Conservation (phyloP, 2,329 filamentous ascomycete genomes). For the Ceratocystis ficicola region DNA sequence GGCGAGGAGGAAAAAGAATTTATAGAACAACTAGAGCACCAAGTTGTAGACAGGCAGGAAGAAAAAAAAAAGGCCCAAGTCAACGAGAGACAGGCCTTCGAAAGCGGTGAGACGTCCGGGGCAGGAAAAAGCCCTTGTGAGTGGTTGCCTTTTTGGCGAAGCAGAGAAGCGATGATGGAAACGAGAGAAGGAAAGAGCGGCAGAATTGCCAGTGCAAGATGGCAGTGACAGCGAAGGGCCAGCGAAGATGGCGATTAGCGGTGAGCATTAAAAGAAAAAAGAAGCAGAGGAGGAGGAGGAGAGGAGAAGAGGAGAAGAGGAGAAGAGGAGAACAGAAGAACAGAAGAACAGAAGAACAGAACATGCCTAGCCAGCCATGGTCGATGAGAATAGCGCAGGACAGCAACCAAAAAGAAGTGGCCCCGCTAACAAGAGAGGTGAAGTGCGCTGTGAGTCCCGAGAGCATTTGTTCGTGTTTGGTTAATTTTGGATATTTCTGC, state of each 20-base stretch:
- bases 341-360: background rate
- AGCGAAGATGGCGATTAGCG: slow-evolving; percentile 2
- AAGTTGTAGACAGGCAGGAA: background rate
- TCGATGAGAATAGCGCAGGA: background rate
- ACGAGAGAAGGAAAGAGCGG: background rate
- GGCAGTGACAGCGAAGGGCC: background rate
- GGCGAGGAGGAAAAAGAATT: background rate
- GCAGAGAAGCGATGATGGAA: background rate
- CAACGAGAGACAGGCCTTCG: background rate
- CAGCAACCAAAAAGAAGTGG: background rate
- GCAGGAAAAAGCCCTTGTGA: background rate
- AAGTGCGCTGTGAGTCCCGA: too few species aligned
- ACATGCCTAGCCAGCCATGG: background rate
- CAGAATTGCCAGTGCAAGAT: slow-evolving; percentile 5
- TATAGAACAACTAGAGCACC: background rate
- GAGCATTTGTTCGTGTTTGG: too few species aligned
- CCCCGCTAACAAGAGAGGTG: too few species aligned
- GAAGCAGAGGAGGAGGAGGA: background rate
- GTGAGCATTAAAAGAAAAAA: background rate
- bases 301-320: slow-evolving; percentile 3
- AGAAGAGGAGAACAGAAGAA: slow-evolving; percentile 19
- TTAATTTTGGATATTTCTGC: too few species aligned
- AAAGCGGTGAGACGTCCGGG: background rate
- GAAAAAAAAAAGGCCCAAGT: background rate
- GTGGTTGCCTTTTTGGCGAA: background rate